phyloP scores from a whole-genome alignment of 768 basidiomycete species.

The Mycena metata region DNA sequence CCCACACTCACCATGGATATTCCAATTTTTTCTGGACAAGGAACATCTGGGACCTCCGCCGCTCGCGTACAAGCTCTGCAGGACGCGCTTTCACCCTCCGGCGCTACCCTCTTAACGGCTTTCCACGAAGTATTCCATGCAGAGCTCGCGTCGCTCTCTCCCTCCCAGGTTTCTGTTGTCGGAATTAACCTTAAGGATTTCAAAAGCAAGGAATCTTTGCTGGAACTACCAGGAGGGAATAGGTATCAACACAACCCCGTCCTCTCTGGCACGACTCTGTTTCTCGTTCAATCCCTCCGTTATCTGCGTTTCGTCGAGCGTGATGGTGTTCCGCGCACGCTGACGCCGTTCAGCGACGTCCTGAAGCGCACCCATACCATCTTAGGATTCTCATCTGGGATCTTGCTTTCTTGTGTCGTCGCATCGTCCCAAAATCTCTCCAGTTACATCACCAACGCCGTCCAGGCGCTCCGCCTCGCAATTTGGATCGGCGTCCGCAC shows the following conservation, averaged over 20 bases:
- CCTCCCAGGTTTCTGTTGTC: conserved; percentile 48
- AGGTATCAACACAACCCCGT: conserved; percentile 61
- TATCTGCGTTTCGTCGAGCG: conserved; percentile 61
- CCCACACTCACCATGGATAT: conserved; percentile 48
- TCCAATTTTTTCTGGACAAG: conserved; percentile 73
- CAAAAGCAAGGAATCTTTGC: conserved; percentile 51
- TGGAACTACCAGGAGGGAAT: conserved; percentile 49
- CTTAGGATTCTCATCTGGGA: conserved; percentile 62
- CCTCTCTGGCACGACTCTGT: conserved; percentile 61
- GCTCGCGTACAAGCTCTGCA: conserved; percentile 53
- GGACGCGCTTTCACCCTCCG: conserved; percentile 58
- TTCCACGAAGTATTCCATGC: conserved; percentile 64
- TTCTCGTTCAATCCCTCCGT: conserved; percentile 65
- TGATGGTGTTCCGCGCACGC: conserved; percentile 18
- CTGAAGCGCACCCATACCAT: conserved; percentile 51
- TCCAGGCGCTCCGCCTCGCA: conserved; percentile 55
- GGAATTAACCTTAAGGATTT: conserved; percentile 64
- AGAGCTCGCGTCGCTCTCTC: conserved; percentile 64
- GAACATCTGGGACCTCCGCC: conserved; percentile 52
- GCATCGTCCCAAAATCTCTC: conserved; percentile 50
- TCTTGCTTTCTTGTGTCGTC: conserved; percentile 59
- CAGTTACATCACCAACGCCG: conserved; percentile 51
- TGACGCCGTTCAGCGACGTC: conserved; percentile 45
- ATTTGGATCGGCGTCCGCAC: conserved; percentile 60
- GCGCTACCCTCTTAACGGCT: conserved; percentile 61